Evolutionary conservation across 192 early-diverging fungal species (phyloP).

Genomic region (Backusella sp.): DNA sequence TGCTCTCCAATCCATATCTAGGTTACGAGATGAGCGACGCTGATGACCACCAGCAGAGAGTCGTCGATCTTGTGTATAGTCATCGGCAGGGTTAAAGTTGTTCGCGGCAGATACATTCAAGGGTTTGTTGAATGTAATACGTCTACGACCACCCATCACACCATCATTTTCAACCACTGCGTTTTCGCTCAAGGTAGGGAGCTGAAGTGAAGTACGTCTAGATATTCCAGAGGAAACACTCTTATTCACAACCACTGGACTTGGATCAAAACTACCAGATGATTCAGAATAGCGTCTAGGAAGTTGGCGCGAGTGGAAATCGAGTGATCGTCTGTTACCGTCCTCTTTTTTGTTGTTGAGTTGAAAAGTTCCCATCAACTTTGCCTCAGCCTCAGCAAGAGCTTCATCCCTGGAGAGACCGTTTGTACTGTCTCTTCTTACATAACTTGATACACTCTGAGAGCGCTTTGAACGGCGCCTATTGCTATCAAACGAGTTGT

Average conservation of each 20-base stretch:
- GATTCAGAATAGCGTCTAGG: conserved; percentile 24
- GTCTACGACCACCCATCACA: conserved; percentile 1
- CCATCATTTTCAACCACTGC: conserved; percentile 12
- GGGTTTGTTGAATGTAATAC: background rate
- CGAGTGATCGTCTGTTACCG: conserved; percentile 14
- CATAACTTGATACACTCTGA: conserved; percentile 1
- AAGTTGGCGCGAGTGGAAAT: background rate
- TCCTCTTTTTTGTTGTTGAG: background rate
- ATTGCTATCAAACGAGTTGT: background rate
- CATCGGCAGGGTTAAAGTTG: conserved; percentile 11
- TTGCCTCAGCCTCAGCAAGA: conserved; percentile 30
- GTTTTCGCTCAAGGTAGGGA: conserved; percentile 14
- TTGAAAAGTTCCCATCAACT: conserved; percentile 28
- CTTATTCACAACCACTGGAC: background rate
- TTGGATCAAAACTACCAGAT: background rate
- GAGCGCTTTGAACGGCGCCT: background rate
- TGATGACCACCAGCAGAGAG: conserved; percentile 8
- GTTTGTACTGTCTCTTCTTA: background rate
- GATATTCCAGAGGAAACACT: background rate
- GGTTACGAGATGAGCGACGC: conserved; percentile 40
- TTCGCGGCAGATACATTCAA: background rate
- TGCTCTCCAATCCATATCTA: conserved; percentile 40
- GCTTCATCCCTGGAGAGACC: conserved; percentile 18
- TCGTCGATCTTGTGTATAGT: background rate
- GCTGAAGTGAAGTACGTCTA: conserved; percentile 18